These are phyloP conservation scores for Ogataea polymorpha DNA, from an alignment of 805 yeast species.

Conservation along the genomic window DNA sequence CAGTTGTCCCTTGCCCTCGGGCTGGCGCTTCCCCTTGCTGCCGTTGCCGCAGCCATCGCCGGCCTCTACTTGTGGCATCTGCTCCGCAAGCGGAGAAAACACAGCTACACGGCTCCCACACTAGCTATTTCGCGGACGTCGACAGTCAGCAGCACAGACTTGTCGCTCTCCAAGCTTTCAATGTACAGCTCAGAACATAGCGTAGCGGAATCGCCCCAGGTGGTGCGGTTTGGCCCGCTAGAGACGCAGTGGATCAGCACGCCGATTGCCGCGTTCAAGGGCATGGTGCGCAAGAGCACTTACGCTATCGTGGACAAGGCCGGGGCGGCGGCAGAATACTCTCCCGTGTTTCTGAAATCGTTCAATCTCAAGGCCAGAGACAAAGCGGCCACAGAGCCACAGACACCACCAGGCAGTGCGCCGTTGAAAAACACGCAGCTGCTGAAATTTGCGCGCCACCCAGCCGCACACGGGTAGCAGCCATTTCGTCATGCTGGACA, in stretches of 20 bases:
- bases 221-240: constrained; percentile 21
- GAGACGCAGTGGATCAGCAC: constrained; percentile 17
- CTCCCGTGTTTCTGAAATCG: constrained; percentile 14
- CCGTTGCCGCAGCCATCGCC: constrained; percentile 3
- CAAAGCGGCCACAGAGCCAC: background rate
- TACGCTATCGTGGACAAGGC: constrained; percentile 6
- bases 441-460: constrained; percentile 1
- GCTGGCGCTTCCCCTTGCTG: constrained; percentile 15
- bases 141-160: background rate
- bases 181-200: background rate
- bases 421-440: constrained; percentile 1
- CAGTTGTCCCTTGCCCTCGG: constrained; percentile 14
- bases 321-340: constrained; percentile 1
- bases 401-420: background rate
- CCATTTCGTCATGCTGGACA: background rate
- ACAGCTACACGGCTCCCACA: background rate
- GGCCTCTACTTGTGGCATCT: constrained; percentile 9
- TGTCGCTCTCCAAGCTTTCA: background rate
- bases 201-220: background rate
- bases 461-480: background rate
- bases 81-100: background rate
- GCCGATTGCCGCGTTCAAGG: constrained; percentile 17
- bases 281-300: constrained; percentile 20
- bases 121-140: background rate
- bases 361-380: constrained; percentile 15